phyloP scores from a whole-genome alignment of 2,329 filamentous ascomycete genomes.

The Fusarium sp. region DNA sequence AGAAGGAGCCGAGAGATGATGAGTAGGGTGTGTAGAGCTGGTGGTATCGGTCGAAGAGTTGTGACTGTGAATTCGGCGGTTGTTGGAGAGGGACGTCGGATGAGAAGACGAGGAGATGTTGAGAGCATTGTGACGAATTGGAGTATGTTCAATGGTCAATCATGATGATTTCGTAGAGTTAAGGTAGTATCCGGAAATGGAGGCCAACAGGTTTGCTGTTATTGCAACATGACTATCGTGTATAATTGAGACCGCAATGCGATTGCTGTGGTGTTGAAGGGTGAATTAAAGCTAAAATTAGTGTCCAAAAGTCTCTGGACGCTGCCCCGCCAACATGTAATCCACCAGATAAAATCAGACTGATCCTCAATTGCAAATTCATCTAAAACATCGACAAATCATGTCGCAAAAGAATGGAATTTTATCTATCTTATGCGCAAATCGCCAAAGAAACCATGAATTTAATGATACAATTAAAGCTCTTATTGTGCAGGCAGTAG shows the following conservation, averaged over 20 bases:
- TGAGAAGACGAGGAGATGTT: conserved; percentile 69
- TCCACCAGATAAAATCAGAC: too few relatives aligned
- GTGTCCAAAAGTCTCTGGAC: too few relatives aligned
- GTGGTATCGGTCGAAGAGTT: conserved; percentile 72
- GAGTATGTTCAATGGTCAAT: conserved; percentile 1
- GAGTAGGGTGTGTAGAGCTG: conserved; percentile 59
- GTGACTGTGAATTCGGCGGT: conserved; percentile 95
- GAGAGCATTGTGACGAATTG: conserved; percentile 66
- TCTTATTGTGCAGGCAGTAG: too few relatives aligned
- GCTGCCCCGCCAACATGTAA: too few relatives aligned
- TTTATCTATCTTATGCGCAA: too few relatives aligned
- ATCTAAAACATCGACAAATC: too few relatives aligned
- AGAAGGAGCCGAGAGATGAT: conserved; percentile 60
- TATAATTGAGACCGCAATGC: not conserved
- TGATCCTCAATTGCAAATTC: too few relatives aligned
- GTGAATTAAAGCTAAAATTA: conserved; percentile 28
- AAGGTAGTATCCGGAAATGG: not conserved
- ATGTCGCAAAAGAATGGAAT: too few relatives aligned
- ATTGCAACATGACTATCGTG: not conserved
- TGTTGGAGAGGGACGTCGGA: conserved; percentile 81
- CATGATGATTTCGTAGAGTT: not conserved
- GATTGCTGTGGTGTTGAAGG: conserved; percentile 2
- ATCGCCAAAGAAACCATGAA: too few relatives aligned
- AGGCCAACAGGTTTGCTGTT: not conserved
- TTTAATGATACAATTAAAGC: too few relatives aligned